These are phyloP conservation scores for Pyrrhoderma noxium DNA, from an alignment of 1,284 basidiomycete genomes.

Conservation along the genomic window DNA sequence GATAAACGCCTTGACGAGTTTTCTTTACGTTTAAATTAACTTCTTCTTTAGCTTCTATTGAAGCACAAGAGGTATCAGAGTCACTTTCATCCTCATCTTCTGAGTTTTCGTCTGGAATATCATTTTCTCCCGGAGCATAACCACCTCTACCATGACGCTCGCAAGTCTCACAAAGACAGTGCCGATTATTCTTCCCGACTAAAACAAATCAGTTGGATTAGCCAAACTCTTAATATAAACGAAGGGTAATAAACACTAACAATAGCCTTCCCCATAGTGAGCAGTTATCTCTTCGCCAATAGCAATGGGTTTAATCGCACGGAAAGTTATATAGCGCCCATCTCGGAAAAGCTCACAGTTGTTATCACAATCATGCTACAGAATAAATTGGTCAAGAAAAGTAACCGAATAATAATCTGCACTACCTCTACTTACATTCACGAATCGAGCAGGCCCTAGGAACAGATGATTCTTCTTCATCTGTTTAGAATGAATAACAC, in stretches of 20 bases:
- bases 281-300: conserved; percentile 83
- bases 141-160: conserved; percentile 71
- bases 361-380: conserved; percentile 84
- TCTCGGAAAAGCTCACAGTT: conserved; percentile 84
- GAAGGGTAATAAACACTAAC: conserved; percentile 37
- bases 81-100: conserved; percentile 39
- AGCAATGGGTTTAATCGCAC: conserved; percentile 72
- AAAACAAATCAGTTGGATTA: not conserved
- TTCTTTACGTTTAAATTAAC: conserved; percentile 61
- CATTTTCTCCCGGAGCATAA: conserved; percentile 54
- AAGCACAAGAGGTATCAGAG: conserved; percentile 26
- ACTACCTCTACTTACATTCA: conserved; percentile 61
- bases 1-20: conserved; percentile 72
- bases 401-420: conserved; percentile 13
- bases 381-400: conserved; percentile 18
- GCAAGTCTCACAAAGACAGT: conserved; percentile 88
- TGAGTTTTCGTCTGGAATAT: conserved; percentile 35
- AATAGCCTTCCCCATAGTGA: conserved; percentile 79
- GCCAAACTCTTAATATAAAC: conserved; percentile 8
- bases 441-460: conserved; percentile 88
- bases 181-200: conserved; percentile 82
- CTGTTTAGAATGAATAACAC: conserved; percentile 83
- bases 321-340: conserved; percentile 85
- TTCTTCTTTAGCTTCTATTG: conserved; percentile 31
- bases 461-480: conserved; percentile 90